These are phyloP conservation scores for Plectosphaerella sp. DNA, from an alignment of 2,329 filamentous ascomycete genomes.

Conservation along the genomic window DNA sequence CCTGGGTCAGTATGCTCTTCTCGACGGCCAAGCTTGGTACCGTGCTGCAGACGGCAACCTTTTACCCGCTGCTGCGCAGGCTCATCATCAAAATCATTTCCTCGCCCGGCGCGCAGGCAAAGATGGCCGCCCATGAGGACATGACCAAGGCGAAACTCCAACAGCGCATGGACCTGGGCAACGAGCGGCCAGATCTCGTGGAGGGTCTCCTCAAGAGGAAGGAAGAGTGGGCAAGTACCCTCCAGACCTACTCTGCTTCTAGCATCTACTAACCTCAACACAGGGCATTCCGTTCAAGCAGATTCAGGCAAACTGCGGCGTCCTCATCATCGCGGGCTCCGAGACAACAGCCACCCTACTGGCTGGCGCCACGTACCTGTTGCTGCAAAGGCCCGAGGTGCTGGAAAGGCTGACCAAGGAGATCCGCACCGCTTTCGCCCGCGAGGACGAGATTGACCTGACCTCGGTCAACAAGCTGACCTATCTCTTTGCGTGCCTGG, in stretches of 20 bases:
- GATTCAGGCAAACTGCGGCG: slow-evolving; percentile 11
- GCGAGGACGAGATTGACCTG: slow-evolving; percentile 30
- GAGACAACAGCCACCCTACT: slow-evolving; percentile 29
- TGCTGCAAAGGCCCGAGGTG: slow-evolving; percentile 22
- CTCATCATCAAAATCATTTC: slow-evolving; percentile 6
- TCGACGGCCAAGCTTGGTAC: slow-evolving; percentile 8
- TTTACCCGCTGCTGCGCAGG: slow-evolving; percentile 4
- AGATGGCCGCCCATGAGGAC: slow-evolving; percentile 3
- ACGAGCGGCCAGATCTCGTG: slow-evolving; percentile 14
- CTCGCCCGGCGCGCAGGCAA: not conserved
- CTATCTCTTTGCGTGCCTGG: slow-evolving; percentile 34
- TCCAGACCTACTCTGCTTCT: not conserved
- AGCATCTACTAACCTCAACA: not conserved
- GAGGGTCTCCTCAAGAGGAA: slow-evolving; percentile 12
- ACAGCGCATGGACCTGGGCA: slow-evolving; percentile 10
- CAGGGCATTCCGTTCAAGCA: slow-evolving; percentile 2
- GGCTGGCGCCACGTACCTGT: slow-evolving; percentile 19
- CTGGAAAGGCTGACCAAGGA: slow-evolving; percentile 29
- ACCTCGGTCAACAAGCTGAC: slow-evolving; percentile 20
- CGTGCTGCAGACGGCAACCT: slow-evolving; percentile 3
- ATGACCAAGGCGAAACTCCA: slow-evolving; percentile 6
- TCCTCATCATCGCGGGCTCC: slow-evolving; percentile 23
- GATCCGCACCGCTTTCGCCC: slow-evolving; percentile 27
- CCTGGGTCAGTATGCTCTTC: slow-evolving; percentile 20
- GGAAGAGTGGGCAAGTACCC: slow-evolving; percentile 9